A percentile compares a stretch with the other conserved stretches of the same genome.
Evolutionary conservation across 1,284 basidiomycete genomes (phyloP).

Genomic region (Clitocybe nebularis): DNA sequence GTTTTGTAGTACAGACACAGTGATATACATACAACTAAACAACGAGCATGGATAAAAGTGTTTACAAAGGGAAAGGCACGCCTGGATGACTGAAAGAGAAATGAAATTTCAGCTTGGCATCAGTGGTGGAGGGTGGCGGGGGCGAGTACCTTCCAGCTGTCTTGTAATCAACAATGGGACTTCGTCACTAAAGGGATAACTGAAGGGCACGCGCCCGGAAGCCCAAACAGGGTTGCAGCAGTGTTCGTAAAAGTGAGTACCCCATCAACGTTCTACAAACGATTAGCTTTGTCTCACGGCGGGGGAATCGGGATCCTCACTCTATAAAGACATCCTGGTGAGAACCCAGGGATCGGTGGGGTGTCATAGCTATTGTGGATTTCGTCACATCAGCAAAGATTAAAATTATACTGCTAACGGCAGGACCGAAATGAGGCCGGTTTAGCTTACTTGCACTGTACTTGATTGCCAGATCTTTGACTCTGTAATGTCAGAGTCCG

Average conservation of each 20-base stretch:
- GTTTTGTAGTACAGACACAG: no score
- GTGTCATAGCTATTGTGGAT: conserved; percentile 5
- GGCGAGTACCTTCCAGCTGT: no score
- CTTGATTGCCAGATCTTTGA: neutral
- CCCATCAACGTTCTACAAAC: conserved; percentile 8
- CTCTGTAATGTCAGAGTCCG: neutral
- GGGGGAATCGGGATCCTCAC: neutral
- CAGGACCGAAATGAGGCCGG: no score
- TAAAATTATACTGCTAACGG: neutral
- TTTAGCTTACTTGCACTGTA: conserved; percentile 1
- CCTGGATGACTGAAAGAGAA: no score
- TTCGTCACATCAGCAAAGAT: neutral
- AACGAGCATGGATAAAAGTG: no score
- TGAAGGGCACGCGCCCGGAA: conserved; percentile 15
- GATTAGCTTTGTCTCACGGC: neutral
- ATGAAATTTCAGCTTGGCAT: no score
- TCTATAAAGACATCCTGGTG: conserved; percentile 1
- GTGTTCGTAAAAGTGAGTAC: conserved; percentile 12
- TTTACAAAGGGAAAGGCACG: no score
- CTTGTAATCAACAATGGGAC: no score
- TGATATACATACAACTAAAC: no score
- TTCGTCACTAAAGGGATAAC: no score
- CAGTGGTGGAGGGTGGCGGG: no score
- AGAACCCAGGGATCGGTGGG: conserved; percentile 5
- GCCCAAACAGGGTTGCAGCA: conserved; percentile 5